These are phyloP conservation scores for Senna siamea DNA, from an alignment of 306 rosid species.

Conservation along the genomic window DNA sequence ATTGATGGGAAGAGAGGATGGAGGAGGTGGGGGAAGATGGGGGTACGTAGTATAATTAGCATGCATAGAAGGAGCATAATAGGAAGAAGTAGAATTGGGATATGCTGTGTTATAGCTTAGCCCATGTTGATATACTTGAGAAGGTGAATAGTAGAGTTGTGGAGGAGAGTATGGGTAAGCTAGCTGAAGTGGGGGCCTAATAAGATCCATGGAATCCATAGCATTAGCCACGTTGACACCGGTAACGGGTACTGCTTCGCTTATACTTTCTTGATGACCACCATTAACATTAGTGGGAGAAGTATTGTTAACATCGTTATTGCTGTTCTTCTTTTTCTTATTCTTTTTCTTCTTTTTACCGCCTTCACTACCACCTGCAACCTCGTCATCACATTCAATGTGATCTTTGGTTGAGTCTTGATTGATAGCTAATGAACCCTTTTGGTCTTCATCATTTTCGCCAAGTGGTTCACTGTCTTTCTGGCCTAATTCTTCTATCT, in stretches of 20 bases:
- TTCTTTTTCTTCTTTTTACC: constrained; percentile 68
- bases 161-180: too few relatives aligned
- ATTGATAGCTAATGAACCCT: neutral
- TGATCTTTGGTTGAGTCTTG: too few relatives aligned
- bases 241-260: constrained; percentile 29
- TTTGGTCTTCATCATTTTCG: constrained; percentile 16
- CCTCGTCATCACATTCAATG: constrained; percentile 36
- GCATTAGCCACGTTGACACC: neutral
- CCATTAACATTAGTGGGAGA: too few relatives aligned
- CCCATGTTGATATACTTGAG: constrained; percentile 42
- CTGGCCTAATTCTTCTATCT: constrained; percentile 23
- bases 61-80: constrained; percentile 62
- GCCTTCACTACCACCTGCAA: constrained; percentile 31
- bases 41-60: constrained; percentile 36
- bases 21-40: too few relatives aligned
- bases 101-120: constrained; percentile 69
- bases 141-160: constrained; percentile 43
- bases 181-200: constrained; percentile 56
- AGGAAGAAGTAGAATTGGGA: constrained; percentile 53
- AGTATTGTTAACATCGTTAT: too few relatives aligned
- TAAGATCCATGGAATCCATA: constrained; percentile 38
- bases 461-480: constrained; percentile 38
- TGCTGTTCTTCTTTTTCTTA: constrained; percentile 78
- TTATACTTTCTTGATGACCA: neutral
- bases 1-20: too few relatives aligned